Evolutionary conservation across 1,139 yeast species (phyloP).

Genomic region (Kodamaea plutei): DNA sequence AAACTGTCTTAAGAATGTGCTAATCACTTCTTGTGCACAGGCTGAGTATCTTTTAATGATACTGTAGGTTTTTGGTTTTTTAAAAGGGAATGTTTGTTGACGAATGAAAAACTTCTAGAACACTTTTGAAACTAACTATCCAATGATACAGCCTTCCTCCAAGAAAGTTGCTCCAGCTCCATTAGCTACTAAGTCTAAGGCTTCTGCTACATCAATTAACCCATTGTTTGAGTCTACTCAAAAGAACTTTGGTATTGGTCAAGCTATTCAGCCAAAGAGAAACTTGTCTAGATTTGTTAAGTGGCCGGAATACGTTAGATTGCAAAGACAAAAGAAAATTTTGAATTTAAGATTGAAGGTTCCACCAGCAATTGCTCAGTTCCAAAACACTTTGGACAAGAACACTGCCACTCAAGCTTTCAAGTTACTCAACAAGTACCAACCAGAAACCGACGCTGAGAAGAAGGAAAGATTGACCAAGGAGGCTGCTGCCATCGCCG

Average conservation of each 20-base stretch:
- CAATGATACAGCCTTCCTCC: constrained; percentile 64
- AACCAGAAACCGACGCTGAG: constrained; percentile 95
- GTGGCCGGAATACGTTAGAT: constrained; percentile 98
- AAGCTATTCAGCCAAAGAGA: constrained; percentile 90
- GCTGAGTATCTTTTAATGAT: constrained; percentile 42
- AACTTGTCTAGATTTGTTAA: constrained; percentile 93
- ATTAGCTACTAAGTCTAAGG: constrained; percentile 38
- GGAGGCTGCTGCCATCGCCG: constrained; percentile 98
- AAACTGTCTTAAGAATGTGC: constrained; percentile 20
- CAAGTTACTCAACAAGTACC: constrained; percentile 96
- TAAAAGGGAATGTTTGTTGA: constrained; percentile 27
- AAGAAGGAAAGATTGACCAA: constrained; percentile 98
- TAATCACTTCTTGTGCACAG: constrained; percentile 42
- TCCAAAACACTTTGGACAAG: constrained; percentile 93
- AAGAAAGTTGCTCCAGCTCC: constrained; percentile 54
- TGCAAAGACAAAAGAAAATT: constrained; percentile 97
- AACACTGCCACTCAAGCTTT: constrained; percentile 96
- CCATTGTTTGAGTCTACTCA: constrained; percentile 86
- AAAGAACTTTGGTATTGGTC: constrained; percentile 96
- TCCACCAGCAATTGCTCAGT: constrained; percentile 97
- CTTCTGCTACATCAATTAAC: constrained; percentile 22
- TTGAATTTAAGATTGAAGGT: constrained; percentile 93
- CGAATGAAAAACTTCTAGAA: constrained; percentile 25
- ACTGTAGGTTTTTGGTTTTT: constrained; percentile 37
- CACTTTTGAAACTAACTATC: constrained; percentile 40